These are phyloP conservation scores for Trichosporon sp. DNA, from an alignment of 1,284 basidiomycete genomes.

Conservation along the genomic window DNA sequence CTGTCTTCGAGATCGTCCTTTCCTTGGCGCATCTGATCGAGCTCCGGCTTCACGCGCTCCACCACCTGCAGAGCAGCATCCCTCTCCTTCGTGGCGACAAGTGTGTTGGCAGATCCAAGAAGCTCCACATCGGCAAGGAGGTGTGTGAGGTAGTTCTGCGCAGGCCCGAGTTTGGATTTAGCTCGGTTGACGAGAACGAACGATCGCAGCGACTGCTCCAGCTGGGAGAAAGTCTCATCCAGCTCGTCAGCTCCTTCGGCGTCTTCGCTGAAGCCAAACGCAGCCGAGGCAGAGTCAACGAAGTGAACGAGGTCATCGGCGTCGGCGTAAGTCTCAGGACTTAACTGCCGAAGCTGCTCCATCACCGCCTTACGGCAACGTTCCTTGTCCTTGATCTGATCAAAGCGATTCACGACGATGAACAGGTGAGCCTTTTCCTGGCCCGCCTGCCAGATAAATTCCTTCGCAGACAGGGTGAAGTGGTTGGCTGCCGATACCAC, in stretches of 20 bases:
- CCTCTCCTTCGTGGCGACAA: slow-evolving; percentile 77
- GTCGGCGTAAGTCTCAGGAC: slow-evolving; percentile 85
- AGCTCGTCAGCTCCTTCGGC: slow-evolving; percentile 57
- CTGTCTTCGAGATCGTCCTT: slow-evolving; percentile 71
- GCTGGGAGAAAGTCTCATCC: slow-evolving; percentile 71
- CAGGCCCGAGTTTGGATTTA: slow-evolving; percentile 92
- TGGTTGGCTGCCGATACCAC: slow-evolving; percentile 98
- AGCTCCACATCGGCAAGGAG: slow-evolving; percentile 84
- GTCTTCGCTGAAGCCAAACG: slow-evolving; percentile 31
- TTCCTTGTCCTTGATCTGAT: slow-evolving; percentile 91
- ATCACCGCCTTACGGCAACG: slow-evolving; percentile 84
- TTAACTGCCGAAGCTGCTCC: slow-evolving; percentile 90
- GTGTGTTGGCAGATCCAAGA: slow-evolving; percentile 78
- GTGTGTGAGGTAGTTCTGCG: slow-evolving; percentile 86
- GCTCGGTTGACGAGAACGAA: slow-evolving; percentile 94
- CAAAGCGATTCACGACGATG: slow-evolving; percentile 95
- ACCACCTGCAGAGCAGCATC: slow-evolving; percentile 69
- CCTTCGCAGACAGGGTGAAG: slow-evolving; percentile 92
- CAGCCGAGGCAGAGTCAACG: slow-evolving; percentile 73
- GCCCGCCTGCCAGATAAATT: slow-evolving; percentile 89
- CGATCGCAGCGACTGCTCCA: slow-evolving; percentile 87
- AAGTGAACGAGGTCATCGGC: slow-evolving; percentile 95
- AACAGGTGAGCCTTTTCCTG: slow-evolving; percentile 98
- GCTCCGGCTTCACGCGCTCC: slow-evolving; percentile 67
- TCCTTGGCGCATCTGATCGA: slow-evolving; percentile 77